Evolutionary conservation across 2,329 filamentous ascomycete species (phyloP), one percentile per base, ranked within the genome.

Genomic region (Colletotrichum lentis): DNA sequence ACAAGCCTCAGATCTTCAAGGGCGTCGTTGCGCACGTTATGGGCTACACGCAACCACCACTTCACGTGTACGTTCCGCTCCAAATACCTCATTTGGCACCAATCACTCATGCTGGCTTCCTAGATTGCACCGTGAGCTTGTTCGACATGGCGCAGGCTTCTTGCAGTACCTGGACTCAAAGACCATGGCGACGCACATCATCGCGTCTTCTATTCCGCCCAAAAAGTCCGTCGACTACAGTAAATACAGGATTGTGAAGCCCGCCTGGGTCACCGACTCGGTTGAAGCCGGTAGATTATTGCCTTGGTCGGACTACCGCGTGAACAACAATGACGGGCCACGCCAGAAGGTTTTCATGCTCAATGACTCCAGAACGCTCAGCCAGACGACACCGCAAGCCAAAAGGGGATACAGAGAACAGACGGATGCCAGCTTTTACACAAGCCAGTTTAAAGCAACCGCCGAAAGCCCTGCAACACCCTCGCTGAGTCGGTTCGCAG

Each of bases 141-240:
- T 99, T 20, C 88, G 91, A 73, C 90, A 98, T 86, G 96, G 96
- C n/a, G 96, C 94, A 39, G 92, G 91, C 0, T 98, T 97, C 73
- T 85, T 97, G 69, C 96, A 99, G 77, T 98, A 98, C 74, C 83
- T 99, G 12, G 94, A 97, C 77, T 91, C 90, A 44, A 99, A 99
- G 81, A 98, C 95, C 0, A 91, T 91, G 76, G 95, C 94, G 0
- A 99, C 96, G 0, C 95, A 99, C 77, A 97, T 99, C 72, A 94
- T 99, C 73, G 94, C 95, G 3, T 95, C 93, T 60, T 91, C 88
- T 61, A 82, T 99, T 24, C 96, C 96, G 0, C 94, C 93, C 0
- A 98, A 97, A 81, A 99, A 99, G 79, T 89, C 89, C 35, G 88
- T 95, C 62, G 96, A 99, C 71, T 97, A 97, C 75, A 86, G 84